Percentiles rank a stretch among this genome's conserved stretches.
phyloP scores from a whole-genome alignment of 345 rosid species.

The Bruguiera sexangula region DNA sequence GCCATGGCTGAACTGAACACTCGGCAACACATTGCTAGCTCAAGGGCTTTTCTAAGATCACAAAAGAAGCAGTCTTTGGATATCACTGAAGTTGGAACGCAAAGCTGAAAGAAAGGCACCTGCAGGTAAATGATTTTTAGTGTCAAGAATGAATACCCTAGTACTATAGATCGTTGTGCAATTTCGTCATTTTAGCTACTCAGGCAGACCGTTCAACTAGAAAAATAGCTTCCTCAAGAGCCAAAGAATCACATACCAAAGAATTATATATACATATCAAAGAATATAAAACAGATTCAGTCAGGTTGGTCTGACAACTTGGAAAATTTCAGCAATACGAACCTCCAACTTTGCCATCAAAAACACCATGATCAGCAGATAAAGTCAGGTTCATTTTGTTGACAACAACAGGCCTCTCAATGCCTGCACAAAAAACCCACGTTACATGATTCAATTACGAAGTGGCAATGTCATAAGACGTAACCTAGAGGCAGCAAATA shows the following conservation, averaged over 20 bases:
- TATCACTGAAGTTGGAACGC: constrained; percentile 76
- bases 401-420: constrained; percentile 61
- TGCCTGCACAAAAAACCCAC: constrained; percentile 44
- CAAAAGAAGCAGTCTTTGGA: constrained; percentile 62
- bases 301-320: background rate
- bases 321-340: constrained; percentile 9
- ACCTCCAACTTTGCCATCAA: constrained; percentile 96
- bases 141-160: background rate
- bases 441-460: background rate
- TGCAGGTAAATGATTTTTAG: constrained; percentile 31
- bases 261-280: background rate
- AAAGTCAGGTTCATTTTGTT: constrained; percentile 79
- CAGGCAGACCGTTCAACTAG: background rate
- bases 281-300: background rate
- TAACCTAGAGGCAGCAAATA: background rate
- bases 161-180: background rate
- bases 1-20: background rate
- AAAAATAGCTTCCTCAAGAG: background rate
- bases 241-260: background rate
- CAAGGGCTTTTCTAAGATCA: constrained; percentile 22
- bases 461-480: constrained; percentile 1
- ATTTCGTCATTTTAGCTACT: background rate
- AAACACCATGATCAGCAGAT: constrained; percentile 93
- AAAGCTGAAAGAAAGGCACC: constrained; percentile 74
- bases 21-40: constrained; percentile 8